Percentiles rank a stretch among this genome's conserved stretches.
Evolutionary conservation across 2,329 filamentous ascomycete genomes (phyloP).

Genomic region (Penicillium sp.): DNA sequence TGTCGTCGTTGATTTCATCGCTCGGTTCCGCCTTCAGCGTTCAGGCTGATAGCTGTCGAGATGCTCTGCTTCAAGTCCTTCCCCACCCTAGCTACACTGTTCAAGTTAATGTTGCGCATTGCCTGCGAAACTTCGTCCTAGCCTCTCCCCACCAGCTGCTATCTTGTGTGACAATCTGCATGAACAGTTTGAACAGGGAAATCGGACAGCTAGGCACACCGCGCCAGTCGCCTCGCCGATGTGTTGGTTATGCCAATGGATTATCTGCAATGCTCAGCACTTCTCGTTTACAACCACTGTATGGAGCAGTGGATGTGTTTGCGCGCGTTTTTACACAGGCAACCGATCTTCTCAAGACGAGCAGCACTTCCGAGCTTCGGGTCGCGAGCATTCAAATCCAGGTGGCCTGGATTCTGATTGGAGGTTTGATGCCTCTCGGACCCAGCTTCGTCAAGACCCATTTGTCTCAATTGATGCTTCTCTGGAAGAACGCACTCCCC

Average conservation of each 20-base stretch:
- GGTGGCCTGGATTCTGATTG: slow-evolving; percentile 95
- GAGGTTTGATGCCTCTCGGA: slow-evolving; percentile 91
- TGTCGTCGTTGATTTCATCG: slow-evolving; percentile 74
- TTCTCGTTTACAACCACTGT: slow-evolving; percentile 81
- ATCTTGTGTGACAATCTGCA: slow-evolving; percentile 87
- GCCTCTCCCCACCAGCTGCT: slow-evolving; percentile 90
- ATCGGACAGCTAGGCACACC: slow-evolving; percentile 72
- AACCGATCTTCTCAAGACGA: slow-evolving; percentile 87
- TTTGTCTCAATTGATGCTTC: slow-evolving; percentile 82
- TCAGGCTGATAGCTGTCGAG: slow-evolving; percentile 80
- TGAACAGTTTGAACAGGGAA: slow-evolving; percentile 91
- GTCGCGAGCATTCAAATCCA: slow-evolving; percentile 94
- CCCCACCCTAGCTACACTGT: slow-evolving; percentile 96
- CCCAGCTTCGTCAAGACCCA: slow-evolving; percentile 99
- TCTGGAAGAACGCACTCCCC: slow-evolving; percentile 97
- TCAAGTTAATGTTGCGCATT: slow-evolving; percentile 83
- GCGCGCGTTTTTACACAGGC: slow-evolving; percentile 88
- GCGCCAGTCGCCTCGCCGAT: slow-evolving; percentile 76
- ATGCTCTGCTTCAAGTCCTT: slow-evolving; percentile 83
- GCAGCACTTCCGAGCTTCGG: slow-evolving; percentile 83
- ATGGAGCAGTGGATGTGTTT: slow-evolving; percentile 94
- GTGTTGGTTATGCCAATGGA: slow-evolving; percentile 87
- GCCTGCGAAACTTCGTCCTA: slow-evolving; percentile 80
- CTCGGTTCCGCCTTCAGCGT: slow-evolving; percentile 78
- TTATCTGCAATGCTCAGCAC: slow-evolving; percentile 88